These are phyloP conservation scores for Aspergillus fischeri DNA, from an alignment of 2,329 filamentous ascomycete species.

Conservation along the genomic window DNA sequence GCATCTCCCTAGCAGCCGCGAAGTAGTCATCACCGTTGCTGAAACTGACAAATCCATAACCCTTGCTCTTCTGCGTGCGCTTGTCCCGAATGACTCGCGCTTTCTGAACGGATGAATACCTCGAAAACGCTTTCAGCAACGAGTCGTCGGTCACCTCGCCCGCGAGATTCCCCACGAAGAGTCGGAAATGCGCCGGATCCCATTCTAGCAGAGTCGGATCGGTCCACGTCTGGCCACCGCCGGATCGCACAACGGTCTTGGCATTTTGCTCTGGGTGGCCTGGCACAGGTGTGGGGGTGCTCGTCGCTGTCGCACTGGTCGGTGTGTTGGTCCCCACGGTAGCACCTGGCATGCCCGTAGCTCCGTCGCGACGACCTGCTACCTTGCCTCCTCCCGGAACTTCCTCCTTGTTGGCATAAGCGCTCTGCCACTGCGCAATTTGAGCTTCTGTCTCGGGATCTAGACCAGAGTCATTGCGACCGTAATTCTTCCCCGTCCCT, in stretches of 20 bases:
- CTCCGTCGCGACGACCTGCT: constrained; percentile 42
- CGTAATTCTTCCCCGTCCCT: constrained; percentile 36
- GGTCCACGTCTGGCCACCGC: constrained; percentile 89
- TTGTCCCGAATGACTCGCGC: constrained; percentile 93
- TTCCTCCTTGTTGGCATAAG: constrained; percentile 67
- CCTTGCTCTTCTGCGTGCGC: constrained; percentile 91
- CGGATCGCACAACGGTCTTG: constrained; percentile 83
- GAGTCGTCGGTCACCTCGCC: constrained; percentile 97
- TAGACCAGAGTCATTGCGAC: constrained; percentile 39
- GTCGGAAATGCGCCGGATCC: constrained; percentile 89
- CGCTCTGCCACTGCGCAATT: constrained; percentile 92
- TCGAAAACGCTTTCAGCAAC: constrained; percentile 85
- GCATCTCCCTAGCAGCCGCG: constrained; percentile 94
- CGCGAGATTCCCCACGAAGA: constrained; percentile 95
- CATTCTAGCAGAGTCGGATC: constrained; percentile 87
- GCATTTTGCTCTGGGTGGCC: constrained; percentile 48
- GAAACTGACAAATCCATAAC: constrained; percentile 95
- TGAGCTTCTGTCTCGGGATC: constrained; percentile 85
- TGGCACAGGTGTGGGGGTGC: constrained; percentile 43
- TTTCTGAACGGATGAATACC: constrained; percentile 84
- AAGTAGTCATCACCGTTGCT: constrained; percentile 95
- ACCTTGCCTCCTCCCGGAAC: constrained; percentile 31
- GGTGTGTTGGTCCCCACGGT: constrained; percentile 38
- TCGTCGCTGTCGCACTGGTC: constrained; percentile 24
- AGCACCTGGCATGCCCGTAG: constrained; percentile 31